Percentiles rank a stretch among this genome's conserved stretches.
Evolutionary conservation across 2,329 filamentous ascomycete genomes (phyloP).

Genomic region (Talaromyces piceae): DNA sequence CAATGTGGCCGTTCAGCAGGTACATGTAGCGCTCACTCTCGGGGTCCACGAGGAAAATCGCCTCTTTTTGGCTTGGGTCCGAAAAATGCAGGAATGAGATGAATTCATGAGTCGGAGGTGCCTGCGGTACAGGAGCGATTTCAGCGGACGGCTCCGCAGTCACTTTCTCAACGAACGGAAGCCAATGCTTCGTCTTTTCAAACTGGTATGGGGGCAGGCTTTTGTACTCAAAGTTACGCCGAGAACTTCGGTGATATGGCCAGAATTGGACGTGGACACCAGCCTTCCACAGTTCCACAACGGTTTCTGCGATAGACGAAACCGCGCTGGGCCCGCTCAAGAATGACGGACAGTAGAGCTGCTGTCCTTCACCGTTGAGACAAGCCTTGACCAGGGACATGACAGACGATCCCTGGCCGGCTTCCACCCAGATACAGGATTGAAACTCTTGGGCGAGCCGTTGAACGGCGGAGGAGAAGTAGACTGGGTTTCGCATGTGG

Average conservation of each 20-base stretch:
- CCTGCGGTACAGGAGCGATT: neutral
- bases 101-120: conserved; percentile 1
- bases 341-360: conserved; percentile 5
- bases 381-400: conserved; percentile 9
- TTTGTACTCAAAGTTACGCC: conserved; percentile 12
- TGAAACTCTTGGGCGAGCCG: conserved; percentile 26
- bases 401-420: conserved; percentile 33
- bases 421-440: conserved; percentile 34
- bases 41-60: conserved; percentile 6
- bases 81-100: conserved; percentile 5
- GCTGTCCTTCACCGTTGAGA: neutral
- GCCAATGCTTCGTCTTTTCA: conserved; percentile 25
- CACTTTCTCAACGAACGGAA: conserved; percentile 13
- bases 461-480: conserved; percentile 37
- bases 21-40: conserved; percentile 7
- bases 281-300: conserved; percentile 20
- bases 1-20: conserved; percentile 6
- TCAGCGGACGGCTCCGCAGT: neutral
- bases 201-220: conserved; percentile 31
- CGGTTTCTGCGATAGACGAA: conserved; percentile 9
- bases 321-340: conserved; percentile 1
- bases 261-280: conserved; percentile 22
- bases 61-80: conserved; percentile 1
- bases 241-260: conserved; percentile 21
- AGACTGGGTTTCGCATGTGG: conserved; percentile 41